phyloP scores from a whole-genome alignment of 192 early-diverging fungal species.

The Umbelopsis ramanniana region DNA sequence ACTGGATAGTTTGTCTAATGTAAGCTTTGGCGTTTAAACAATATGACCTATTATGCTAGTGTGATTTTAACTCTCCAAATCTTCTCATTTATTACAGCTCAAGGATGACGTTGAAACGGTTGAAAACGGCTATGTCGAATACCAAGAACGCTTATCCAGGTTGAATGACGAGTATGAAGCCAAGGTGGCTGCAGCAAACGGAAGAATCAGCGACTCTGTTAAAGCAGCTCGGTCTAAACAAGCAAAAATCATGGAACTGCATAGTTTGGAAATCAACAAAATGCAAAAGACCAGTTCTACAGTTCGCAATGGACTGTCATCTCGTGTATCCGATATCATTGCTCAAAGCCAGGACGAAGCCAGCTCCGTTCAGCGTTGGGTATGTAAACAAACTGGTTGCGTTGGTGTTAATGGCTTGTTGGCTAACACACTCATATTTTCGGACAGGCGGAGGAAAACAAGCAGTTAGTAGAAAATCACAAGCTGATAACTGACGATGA shows the following conservation, averaged over 20 bases:
- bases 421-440: background rate
- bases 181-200: background rate
- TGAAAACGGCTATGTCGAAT: background rate
- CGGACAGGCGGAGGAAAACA: background rate
- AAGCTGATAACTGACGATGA: background rate
- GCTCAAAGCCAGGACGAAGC: background rate
- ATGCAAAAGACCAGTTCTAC: background rate
- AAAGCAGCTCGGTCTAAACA: conserved; percentile 12
- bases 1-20: background rate
- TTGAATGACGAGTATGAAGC: background rate
- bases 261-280: conserved; percentile 1
- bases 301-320: background rate
- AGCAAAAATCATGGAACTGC: background rate
- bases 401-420: background rate
- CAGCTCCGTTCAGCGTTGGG: background rate
- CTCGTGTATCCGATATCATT: conserved; percentile 11
- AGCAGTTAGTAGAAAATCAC: background rate
- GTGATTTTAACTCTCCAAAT: too few species aligned
- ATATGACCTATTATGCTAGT: too few species aligned
- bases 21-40: background rate
- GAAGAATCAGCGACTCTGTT: background rate
- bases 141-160: background rate
- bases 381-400: background rate
- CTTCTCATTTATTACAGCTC: background rate
- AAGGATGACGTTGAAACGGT: background rate